A percentile compares a stretch with the other conserved stretches of the same genome.
Conservation (phyloP, 495 filamentous ascomycete species). For the Cenococcum geophilum region DNA sequence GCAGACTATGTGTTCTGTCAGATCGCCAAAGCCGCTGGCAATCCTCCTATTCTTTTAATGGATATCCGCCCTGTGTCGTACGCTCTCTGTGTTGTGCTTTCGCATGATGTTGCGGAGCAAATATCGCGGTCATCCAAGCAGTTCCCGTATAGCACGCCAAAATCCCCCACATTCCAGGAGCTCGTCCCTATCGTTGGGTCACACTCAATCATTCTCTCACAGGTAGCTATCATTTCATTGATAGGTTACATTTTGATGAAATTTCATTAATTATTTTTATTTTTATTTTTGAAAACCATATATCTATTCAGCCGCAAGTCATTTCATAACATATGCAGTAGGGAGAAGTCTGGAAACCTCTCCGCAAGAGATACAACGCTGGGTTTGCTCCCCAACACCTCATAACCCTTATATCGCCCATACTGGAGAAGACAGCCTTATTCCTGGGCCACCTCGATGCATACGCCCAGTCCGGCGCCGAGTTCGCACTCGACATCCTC, state of each 20-base stretch:
- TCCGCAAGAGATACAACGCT: slow-evolving; percentile 28
- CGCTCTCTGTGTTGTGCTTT: slow-evolving; percentile 28
- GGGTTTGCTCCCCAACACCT: slow-evolving; percentile 30
- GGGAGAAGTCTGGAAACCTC: slow-evolving; percentile 22
- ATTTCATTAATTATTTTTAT: too few species aligned
- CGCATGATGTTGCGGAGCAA: slow-evolving; percentile 25
- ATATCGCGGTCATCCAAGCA: slow-evolving; percentile 37
- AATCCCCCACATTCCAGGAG: slow-evolving; percentile 37
- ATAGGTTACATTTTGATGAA: too few species aligned
- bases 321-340: not conserved
- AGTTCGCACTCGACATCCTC: slow-evolving; percentile 22
- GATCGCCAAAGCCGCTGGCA: too few species aligned
- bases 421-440: slow-evolving; percentile 21
- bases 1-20: too few species aligned
- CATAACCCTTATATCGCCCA: slow-evolving; percentile 24
- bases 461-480: slow-evolving; percentile 15
- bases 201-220: too few species aligned
- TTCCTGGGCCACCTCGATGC: slow-evolving; percentile 23
- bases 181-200: not conserved
- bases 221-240: too few species aligned
- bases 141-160: slow-evolving; percentile 43
- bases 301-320: too few species aligned
- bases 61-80: slow-evolving; percentile 38
- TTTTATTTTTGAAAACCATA: too few species aligned
- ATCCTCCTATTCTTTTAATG: not conserved